phyloP scores from a whole-genome alignment of 2,329 filamentous ascomycete species.

The Phoma sp. region DNA sequence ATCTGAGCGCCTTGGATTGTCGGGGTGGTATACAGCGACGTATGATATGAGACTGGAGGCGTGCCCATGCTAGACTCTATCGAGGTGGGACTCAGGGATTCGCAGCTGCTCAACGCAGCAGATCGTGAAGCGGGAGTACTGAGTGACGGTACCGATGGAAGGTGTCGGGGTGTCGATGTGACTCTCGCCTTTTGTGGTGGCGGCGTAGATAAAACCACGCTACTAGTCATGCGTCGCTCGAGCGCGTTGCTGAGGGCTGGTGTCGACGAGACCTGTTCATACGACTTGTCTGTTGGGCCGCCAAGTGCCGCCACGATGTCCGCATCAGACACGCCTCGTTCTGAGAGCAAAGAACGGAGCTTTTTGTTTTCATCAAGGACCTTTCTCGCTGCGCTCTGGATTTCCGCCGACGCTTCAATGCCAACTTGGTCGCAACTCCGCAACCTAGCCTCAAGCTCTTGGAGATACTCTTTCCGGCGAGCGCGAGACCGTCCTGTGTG shows the following conservation, averaged over 20 bases:
- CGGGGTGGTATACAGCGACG: constrained; percentile 30
- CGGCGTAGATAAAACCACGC: constrained; percentile 26
- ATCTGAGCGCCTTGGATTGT: constrained; percentile 30
- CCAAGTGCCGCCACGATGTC: constrained; percentile 54
- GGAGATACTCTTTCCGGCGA: constrained; percentile 74
- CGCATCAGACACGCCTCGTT: constrained; percentile 63
- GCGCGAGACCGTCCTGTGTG: constrained; percentile 68
- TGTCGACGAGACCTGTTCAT: constrained; percentile 38
- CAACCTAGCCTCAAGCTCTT: constrained; percentile 70
- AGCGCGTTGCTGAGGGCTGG: constrained; percentile 40
- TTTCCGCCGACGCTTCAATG: constrained; percentile 72
- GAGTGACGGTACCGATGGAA: constrained; percentile 30
- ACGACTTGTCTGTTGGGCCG: constrained; percentile 27
- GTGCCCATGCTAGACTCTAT: constrained; percentile 42
- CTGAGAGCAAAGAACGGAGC: constrained; percentile 64
- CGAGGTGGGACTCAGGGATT: constrained; percentile 41
- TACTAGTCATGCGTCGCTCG: constrained; percentile 36
- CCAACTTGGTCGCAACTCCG: constrained; percentile 69
- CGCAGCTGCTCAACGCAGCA: constrained; percentile 32
- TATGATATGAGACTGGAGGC: constrained; percentile 30
- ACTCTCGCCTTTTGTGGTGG: constrained; percentile 21
- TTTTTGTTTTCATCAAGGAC: constrained; percentile 74
- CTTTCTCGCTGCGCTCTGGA: constrained; percentile 71
- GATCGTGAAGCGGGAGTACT: constrained; percentile 31
- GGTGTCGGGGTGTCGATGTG: constrained; percentile 23